Percentiles rank a stretch among this genome's conserved stretches.
These are phyloP conservation scores for Eucalyptus lansdowneana DNA, from an alignment of 345 rosid species.

Conservation along the genomic window DNA sequence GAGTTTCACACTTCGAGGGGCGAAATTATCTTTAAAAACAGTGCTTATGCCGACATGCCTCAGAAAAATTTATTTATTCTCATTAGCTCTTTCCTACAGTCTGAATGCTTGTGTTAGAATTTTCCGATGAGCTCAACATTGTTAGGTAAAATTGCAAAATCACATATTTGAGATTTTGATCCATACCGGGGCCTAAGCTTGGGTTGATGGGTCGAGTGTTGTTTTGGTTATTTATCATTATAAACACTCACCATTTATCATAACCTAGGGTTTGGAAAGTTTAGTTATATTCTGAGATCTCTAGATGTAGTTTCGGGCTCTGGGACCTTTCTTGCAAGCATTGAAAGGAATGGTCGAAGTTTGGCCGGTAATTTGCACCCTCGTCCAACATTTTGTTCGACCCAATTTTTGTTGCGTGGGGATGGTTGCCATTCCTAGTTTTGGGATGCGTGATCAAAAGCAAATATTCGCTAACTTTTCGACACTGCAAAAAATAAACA, in stretches of 20 bases:
- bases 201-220: neutral
- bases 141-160: neutral
- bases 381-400: neutral
- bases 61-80: no score
- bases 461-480: neutral
- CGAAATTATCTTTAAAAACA: rapidly evolving
- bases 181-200: neutral
- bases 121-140: neutral
- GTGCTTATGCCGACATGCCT: no score
- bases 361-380: neutral
- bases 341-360: neutral
- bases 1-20: no score
- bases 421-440: neutral
- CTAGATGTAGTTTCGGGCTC: neutral
- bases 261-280: neutral
- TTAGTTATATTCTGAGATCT: no score
- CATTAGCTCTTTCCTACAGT: no score
- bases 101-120: neutral
- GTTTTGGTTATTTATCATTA: neutral
- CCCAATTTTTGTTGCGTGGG: neutral
- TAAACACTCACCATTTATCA: neutral
- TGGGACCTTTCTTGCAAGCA: neutral
- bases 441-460: neutral
- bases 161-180: neutral
- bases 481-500: neutral